A percentile compares a stretch with the other conserved stretches of the same genome.
phyloP scores from a whole-genome alignment of 2,329 filamentous ascomycete genomes.

The Ophiognomonia clavigignenti-juglandacearum region DNA sequence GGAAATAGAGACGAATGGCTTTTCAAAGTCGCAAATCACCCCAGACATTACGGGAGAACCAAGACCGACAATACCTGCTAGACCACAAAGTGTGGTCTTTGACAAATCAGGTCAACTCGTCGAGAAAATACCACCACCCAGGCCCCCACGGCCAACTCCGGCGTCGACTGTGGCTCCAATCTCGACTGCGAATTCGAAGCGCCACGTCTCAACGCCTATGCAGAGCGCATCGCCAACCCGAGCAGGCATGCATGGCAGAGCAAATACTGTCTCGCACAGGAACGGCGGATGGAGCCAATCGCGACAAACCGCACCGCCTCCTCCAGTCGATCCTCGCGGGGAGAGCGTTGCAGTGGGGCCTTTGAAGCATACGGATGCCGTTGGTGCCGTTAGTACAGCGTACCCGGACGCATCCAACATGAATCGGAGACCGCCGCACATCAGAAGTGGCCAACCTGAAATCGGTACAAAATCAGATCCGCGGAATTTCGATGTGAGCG shows the following conservation, averaged over 20 bases:
- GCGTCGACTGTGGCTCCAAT: slow-evolving; percentile 2
- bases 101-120: slow-evolving; percentile 24
- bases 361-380: slow-evolving; percentile 31
- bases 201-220: slow-evolving; percentile 42
- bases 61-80: slow-evolving; percentile 44
- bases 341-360: slow-evolving; percentile 6
- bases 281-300: slow-evolving; percentile 35
- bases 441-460: slow-evolving; percentile 67
- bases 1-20: slow-evolving; percentile 37
- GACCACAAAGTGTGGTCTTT: slow-evolving; percentile 36
- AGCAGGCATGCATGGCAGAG: slow-evolving; percentile 39
- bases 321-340: slow-evolving; percentile 2
- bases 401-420: slow-evolving; percentile 82
- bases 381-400: slow-evolving; percentile 48
- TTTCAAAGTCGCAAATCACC: slow-evolving; percentile 30
- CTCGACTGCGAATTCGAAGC: slow-evolving; percentile 29
- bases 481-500: slow-evolving; percentile 80
- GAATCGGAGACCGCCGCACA: slow-evolving; percentile 76
- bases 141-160: slow-evolving; percentile 33
- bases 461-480: slow-evolving; percentile 85
- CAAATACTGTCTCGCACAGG: slow-evolving; percentile 43
- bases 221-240: slow-evolving; percentile 37
- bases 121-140: slow-evolving; percentile 36
- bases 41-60: slow-evolving; percentile 38
- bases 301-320: slow-evolving; percentile 21